phyloP scores from a whole-genome alignment of 2,329 filamentous ascomycete species.

The Alternaria atra region DNA sequence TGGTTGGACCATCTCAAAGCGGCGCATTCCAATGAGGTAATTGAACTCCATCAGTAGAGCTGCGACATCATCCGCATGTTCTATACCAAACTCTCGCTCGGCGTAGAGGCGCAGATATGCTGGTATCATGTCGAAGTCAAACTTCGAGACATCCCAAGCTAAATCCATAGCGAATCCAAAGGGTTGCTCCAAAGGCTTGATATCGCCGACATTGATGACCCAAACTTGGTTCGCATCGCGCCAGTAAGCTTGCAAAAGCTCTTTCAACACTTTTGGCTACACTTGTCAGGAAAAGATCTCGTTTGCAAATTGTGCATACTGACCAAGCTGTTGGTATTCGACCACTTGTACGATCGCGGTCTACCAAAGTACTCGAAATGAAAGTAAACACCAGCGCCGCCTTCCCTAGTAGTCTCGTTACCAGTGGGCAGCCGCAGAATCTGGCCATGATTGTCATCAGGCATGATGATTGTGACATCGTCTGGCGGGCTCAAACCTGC shows the following conservation, averaged over 20 bases:
- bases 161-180: conserved; percentile 2
- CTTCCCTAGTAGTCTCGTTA: conserved; percentile 64
- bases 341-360: conserved; percentile 64
- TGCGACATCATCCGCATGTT: conserved; percentile 12
- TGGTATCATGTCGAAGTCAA: conserved; percentile 56
- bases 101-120: conserved; percentile 53
- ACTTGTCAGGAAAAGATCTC: background rate
- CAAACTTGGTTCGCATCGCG: conserved; percentile 67
- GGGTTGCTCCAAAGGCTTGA: conserved; percentile 62
- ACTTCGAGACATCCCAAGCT: conserved; percentile 15
- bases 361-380: conserved; percentile 69
- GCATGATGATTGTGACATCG: conserved; percentile 69
- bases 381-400: conserved; percentile 71
- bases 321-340: conserved; percentile 69
- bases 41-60: conserved; percentile 5
- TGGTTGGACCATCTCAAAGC: conserved; percentile 61
- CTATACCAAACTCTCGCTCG: conserved; percentile 19
- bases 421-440: conserved; percentile 66
- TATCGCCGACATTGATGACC: conserved; percentile 71
- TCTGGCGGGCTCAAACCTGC: conserved; percentile 68
- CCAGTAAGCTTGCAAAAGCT: conserved; percentile 68
- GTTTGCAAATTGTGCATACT: conserved; percentile 32
- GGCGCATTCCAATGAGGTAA: conserved; percentile 58
- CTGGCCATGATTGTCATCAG: conserved; percentile 74
- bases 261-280: conserved; percentile 63